Evolutionary conservation across 495 filamentous ascomycete species (phyloP), one percentile per base, ranked within the genome.

Genomic region (Lasiosphaeria ovina): DNA sequence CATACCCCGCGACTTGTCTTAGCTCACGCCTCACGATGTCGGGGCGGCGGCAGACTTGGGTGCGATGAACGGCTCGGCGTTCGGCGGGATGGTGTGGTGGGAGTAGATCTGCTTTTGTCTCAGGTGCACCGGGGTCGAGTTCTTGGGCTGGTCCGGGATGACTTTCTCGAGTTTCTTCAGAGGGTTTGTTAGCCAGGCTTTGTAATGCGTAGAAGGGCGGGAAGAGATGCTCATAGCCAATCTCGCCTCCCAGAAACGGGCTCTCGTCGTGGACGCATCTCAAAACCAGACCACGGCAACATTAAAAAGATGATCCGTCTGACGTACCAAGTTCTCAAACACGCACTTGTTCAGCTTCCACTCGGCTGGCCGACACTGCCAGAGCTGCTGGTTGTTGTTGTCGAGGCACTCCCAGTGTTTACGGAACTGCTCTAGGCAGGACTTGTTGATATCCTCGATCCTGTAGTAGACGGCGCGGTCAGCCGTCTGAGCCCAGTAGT

Each of bases 341-440:
- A 97, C 91, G 77, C 94, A 99, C 68, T 82, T 85, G 79, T 96
- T 98, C 51, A 98, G 75, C 62, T 82, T 84, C 83, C 91, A 84
- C 79, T 98, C 92, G 42, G 58, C 69, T 54, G 81, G 81, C 36
- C 94, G 83, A 79, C 94, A 99, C 61, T 97, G 89, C 85, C 90
- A 98, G 47, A 98, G 76, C 71, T 92, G 88, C 74, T 98, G 93
- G 79, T 99, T 99, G 83, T 95, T 92, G 77, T 95, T 87, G 68
- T 99, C 95, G 54, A 99, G 82, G 69, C 94, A 99, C 66, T 90
- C 77, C 92, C 92, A 98, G 75, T 99, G 94, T 53, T 82, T 80
- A 56, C 89, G 87, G 82, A 99, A 99, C 77, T 96, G 83, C 50
- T 86, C 80, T 33, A 98, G 79, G 78, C 94, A 99, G 78, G 89